Evolutionary conservation across 345 rosid genomes (phyloP), one percentile per base, ranked within the genome.

Genomic region (Pelargonium nanum): DNA sequence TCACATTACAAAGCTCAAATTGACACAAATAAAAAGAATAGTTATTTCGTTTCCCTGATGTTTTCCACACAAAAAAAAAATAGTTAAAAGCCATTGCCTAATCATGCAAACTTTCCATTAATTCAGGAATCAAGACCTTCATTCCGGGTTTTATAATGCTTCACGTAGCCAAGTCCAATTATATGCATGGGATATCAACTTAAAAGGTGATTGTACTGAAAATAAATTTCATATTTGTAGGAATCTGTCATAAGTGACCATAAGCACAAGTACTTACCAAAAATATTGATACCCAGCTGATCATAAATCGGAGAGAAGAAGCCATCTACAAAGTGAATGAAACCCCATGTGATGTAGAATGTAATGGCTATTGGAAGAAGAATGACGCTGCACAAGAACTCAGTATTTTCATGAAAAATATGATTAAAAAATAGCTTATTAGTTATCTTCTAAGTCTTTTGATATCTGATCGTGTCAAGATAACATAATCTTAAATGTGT

Each of bases 301-400:
- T 72, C 65, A 63, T 82, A 82, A 57, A 82, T 73, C 26, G 84
- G 86, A 50, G 86, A 82, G 72, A 82, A 82, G 74, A 82, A 77
- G 16, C 80, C 76, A 64, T 82, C 84, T 67, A 82, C 84, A 23
- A 82, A 82, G 68, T 71, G 81, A 68, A 82, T 59, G 55, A 82
- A 82, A 74, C 76, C 75, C 84, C 84, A 79, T 0, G 84, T 82
- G 53, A 79, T 56, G 53, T 82, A 82, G 66, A 82, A 82, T 19
- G 84, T 82, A 62, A 79, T 72, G 45, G 84, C 86, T 57, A 82
- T 70, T 21, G 82, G 86, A 56, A 82, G 71, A 22, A 77, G 77
- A 59, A 82, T 79, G 65, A 79, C 84, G 66, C 84, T 79, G 82
- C 74, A 72, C 69, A 64, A 24, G 53, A 68, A 13, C 24, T 24